A percentile compares a stretch with the other conserved stretches of the same genome.
phyloP scores from a whole-genome alignment of 2,329 filamentous ascomycete genomes.

The Lecanicillium sp. region DNA sequence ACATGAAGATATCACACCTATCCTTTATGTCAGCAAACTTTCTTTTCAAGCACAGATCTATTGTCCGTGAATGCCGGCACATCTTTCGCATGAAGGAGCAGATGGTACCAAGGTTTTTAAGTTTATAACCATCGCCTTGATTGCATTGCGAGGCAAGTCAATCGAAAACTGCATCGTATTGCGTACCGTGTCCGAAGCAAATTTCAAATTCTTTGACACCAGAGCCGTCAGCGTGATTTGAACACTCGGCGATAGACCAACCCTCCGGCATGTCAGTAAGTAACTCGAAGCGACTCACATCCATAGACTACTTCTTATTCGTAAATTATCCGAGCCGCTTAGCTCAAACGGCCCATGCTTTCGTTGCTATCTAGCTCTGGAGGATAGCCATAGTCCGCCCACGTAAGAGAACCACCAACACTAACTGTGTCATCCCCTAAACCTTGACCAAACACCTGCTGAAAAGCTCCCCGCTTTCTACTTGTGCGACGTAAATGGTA shows the following conservation, averaged over 20 bases:
- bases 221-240: no score
- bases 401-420: no score
- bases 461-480: constrained; percentile 1
- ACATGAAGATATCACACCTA: constrained; percentile 45
- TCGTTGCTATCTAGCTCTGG: background rate
- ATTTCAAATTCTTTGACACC: no score
- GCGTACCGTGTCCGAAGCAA: no score
- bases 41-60: background rate
- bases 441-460: background rate
- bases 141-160: constrained; percentile 36
- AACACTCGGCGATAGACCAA: no score
- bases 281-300: no score
- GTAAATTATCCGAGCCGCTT: no score
- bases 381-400: background rate
- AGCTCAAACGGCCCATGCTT: background rate
- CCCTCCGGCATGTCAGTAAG: no score
- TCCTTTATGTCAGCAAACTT: constrained; percentile 2
- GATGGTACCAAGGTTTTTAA: constrained; percentile 47
- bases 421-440: no score
- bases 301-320: no score
- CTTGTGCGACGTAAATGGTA: constrained; percentile 21
- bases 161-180: no score
- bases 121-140: constrained; percentile 37
- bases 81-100: constrained; percentile 36
- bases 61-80: constrained; percentile 47